Percentiles rank a stretch among this genome's conserved stretches.
phyloP scores from a whole-genome alignment of 306 rosid species.

The Canavalia ensiformis region DNA sequence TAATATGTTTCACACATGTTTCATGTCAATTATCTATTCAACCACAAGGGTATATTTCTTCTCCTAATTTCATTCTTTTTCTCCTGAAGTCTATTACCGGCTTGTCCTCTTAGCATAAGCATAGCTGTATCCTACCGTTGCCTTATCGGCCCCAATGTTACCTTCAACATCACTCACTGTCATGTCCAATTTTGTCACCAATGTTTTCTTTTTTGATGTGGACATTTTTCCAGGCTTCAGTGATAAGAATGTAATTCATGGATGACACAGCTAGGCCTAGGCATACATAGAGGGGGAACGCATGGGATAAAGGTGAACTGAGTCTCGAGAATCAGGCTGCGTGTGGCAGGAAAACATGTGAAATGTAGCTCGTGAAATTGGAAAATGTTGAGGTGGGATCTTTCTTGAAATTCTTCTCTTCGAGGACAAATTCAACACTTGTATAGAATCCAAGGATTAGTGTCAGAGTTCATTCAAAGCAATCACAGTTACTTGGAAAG shows the following conservation, averaged over 20 bases:
- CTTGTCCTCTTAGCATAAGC: not conserved
- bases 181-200: not conserved
- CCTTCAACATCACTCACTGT: not conserved
- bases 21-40: not conserved
- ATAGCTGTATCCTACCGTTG: not conserved
- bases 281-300: slow-evolving; percentile 1
- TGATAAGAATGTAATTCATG: slow-evolving; percentile 38
- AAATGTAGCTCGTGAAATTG: slow-evolving; percentile 81
- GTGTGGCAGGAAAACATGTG: slow-evolving; percentile 83
- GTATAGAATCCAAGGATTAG: slow-evolving; percentile 65
- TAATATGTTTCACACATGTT: not conserved
- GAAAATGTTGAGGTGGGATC: slow-evolving; percentile 75
- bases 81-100: not conserved
- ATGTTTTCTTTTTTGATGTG: not conserved
- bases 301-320: slow-evolving; percentile 61
- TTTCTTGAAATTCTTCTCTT: slow-evolving; percentile 44
- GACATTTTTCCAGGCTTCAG: not conserved
- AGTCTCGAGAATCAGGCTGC: slow-evolving; percentile 81
- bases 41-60: not conserved
- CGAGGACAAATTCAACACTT: slow-evolving; percentile 40
- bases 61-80: not conserved
- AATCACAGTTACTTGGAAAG: slow-evolving; percentile 44
- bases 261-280: not conserved
- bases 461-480: slow-evolving; percentile 64
- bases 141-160: not conserved